phyloP scores from a whole-genome alignment of 2,329 filamentous ascomycete species.

The Penicillium sp. region DNA sequence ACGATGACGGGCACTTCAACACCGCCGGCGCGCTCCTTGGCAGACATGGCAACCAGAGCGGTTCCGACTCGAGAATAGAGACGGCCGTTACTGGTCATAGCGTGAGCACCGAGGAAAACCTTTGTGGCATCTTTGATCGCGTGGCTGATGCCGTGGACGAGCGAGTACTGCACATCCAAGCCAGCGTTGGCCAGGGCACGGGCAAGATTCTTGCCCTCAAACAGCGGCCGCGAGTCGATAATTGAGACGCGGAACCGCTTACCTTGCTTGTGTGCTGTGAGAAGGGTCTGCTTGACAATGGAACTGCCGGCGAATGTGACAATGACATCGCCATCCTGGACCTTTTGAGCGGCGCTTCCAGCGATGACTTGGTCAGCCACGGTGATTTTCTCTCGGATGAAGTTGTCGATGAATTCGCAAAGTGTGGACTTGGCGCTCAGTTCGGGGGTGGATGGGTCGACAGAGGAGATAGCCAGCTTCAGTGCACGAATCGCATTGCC shows the following conservation, averaged over 20 bases:
- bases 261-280: constrained; percentile 69
- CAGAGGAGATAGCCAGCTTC: constrained; percentile 87
- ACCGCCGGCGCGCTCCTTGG: constrained; percentile 58
- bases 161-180: constrained; percentile 76
- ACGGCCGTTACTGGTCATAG: constrained; percentile 92
- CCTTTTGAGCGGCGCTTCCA: constrained; percentile 70
- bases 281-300: constrained; percentile 79
- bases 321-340: constrained; percentile 77
- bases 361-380: constrained; percentile 86
- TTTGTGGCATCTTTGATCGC: constrained; percentile 71
- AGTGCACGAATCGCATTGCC: constrained; percentile 95
- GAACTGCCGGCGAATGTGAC: constrained; percentile 85
- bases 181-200: constrained; percentile 69
- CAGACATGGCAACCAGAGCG: constrained; percentile 80
- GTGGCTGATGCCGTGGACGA: constrained; percentile 75
- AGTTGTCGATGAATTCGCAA: constrained; percentile 79
- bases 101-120: constrained; percentile 84
- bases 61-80: constrained; percentile 88
- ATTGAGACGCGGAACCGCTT: constrained; percentile 81
- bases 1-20: constrained; percentile 80
- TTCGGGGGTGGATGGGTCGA: constrained; percentile 84
- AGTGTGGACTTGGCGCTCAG: constrained; percentile 77
- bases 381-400: constrained; percentile 86
- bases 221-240: constrained; percentile 73
- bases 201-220: constrained; percentile 71